Evolutionary conservation across 2,329 filamentous ascomycete genomes (phyloP).

Genomic region (Neofusicoccum sp.): DNA sequence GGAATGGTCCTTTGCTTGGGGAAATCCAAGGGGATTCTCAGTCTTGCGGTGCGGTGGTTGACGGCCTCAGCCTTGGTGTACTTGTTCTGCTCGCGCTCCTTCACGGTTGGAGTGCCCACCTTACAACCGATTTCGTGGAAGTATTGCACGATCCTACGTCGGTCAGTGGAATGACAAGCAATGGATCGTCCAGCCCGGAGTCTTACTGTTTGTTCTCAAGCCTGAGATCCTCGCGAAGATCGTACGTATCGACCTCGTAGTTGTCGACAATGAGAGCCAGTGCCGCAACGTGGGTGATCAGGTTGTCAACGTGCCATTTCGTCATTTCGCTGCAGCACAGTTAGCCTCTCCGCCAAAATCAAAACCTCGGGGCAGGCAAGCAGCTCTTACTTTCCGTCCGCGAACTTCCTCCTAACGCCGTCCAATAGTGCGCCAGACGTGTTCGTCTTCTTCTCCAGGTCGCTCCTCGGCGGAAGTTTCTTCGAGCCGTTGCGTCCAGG

Average conservation of each 20-base stretch:
- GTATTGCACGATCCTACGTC: constrained; percentile 60
- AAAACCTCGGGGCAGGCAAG: constrained; percentile 24
- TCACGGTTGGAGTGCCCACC: constrained; percentile 49
- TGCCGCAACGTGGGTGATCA: constrained; percentile 71
- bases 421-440: constrained; percentile 64
- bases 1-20: constrained; percentile 59
- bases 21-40: constrained; percentile 78
- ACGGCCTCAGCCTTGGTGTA: constrained; percentile 60
- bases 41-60: constrained; percentile 64
- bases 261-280: constrained; percentile 70
- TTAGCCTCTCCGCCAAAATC: constrained; percentile 19
- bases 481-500: constrained; percentile 38
- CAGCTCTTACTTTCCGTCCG: constrained; percentile 48
- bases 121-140: constrained; percentile 74
- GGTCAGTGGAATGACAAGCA: constrained; percentile 20
- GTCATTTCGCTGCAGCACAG: constrained; percentile 52
- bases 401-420: constrained; percentile 67
- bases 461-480: constrained; percentile 59
- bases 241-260: constrained; percentile 68
- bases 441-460: constrained; percentile 57
- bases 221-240: constrained; percentile 69
- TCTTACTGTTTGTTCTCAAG: constrained; percentile 64
- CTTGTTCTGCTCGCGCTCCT: constrained; percentile 51
- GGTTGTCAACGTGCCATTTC: constrained; percentile 69
- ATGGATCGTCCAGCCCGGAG: too few species aligned